A percentile compares a stretch with the other conserved stretches of the same genome.
Conservation (phyloP, 352 stramenopile species). For the Phytophthora melonis region DNA sequence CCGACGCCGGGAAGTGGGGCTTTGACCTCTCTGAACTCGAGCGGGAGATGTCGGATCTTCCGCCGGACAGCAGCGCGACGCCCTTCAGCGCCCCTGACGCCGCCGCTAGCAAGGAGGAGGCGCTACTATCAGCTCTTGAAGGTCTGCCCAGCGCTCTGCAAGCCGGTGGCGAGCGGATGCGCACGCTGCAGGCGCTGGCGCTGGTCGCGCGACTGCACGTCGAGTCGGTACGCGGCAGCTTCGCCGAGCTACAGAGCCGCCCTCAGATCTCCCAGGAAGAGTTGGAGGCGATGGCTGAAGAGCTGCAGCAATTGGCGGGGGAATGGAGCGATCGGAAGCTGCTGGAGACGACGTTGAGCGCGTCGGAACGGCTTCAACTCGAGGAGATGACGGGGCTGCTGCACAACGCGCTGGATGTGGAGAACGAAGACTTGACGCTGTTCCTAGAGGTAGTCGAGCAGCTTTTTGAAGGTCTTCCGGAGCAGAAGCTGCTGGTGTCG, state of each 20-base stretch:
- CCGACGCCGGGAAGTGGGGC: conserved; percentile 31
- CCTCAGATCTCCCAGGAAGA: conserved; percentile 15
- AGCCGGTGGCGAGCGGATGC: conserved; percentile 17
- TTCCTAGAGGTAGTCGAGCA: conserved; percentile 73
- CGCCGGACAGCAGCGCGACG: conserved; percentile 19
- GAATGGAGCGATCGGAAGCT: conserved; percentile 42
- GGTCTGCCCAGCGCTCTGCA: conserved; percentile 9
- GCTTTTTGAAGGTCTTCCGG: conserved; percentile 49
- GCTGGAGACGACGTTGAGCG: conserved; percentile 19
- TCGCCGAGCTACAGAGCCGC: conserved; percentile 20
- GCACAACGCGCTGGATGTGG: conserved; percentile 42
- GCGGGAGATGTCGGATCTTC: conserved; percentile 44
- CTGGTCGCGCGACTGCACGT: conserved; percentile 55
- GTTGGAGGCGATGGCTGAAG: conserved; percentile 6
- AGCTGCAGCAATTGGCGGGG: conserved; percentile 41
- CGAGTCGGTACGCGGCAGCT: conserved; percentile 35
- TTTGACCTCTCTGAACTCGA: conserved; percentile 56
- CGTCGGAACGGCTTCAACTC: conserved; percentile 32
- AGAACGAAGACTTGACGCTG: conserved; percentile 48
- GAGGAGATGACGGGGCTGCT: conserved; percentile 55
- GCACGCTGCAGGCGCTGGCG: conserved; percentile 45
- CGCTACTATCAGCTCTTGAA: conserved; percentile 22
- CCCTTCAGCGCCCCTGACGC: conserved; percentile 4
- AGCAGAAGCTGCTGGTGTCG: conserved; percentile 50
- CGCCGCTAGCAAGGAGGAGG: conserved; percentile 8